phyloP scores from a whole-genome alignment of 352 stramenopile genomes.

The Globisporangium ultimum region DNA sequence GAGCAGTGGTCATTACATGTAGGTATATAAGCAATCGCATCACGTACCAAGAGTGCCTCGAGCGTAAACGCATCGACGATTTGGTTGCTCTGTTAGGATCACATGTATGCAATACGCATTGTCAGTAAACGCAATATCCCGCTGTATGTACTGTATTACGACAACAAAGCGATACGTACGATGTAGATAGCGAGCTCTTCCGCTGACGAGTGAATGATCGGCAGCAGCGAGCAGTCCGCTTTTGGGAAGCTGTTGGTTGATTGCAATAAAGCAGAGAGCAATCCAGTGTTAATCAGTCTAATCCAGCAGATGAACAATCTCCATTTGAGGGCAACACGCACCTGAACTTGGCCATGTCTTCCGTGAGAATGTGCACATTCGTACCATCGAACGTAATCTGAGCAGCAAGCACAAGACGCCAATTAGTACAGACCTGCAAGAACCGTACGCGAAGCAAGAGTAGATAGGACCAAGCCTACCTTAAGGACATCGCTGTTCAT shows the following conservation, averaged over 20 bases:
- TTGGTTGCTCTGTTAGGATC: slow-evolving; percentile 67
- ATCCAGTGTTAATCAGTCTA: not conserved
- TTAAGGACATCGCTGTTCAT: slow-evolving; percentile 93
- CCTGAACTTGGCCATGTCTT: slow-evolving; percentile 94
- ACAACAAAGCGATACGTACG: slow-evolving; percentile 33
- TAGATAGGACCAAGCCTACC: slow-evolving; percentile 19
- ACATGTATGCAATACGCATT: not conserved
- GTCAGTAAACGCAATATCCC: too few species aligned
- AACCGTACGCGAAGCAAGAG: not conserved
- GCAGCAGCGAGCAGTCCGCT: slow-evolving; percentile 93
- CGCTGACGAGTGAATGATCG: slow-evolving; percentile 96
- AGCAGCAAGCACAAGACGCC: not conserved
- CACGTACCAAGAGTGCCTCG: slow-evolving; percentile 55
- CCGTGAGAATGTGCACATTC: slow-evolving; percentile 91
- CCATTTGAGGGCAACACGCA: slow-evolving; percentile 8
- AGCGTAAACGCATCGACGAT: slow-evolving; percentile 85
- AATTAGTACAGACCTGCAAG: not conserved
- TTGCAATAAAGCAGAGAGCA: not conserved
- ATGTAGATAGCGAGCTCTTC: slow-evolving; percentile 97
- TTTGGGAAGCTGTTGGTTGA: slow-evolving; percentile 81
- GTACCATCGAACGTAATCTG: slow-evolving; percentile 82
- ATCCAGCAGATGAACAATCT: not conserved
- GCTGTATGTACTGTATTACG: not conserved
- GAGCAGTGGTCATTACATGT: not conserved
- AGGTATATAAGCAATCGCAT: not conserved